Evolutionary conservation across 2,329 filamentous ascomycete species (phyloP), one percentile per base, ranked within the genome.

Genomic region (Exserohilum rostratum): DNA sequence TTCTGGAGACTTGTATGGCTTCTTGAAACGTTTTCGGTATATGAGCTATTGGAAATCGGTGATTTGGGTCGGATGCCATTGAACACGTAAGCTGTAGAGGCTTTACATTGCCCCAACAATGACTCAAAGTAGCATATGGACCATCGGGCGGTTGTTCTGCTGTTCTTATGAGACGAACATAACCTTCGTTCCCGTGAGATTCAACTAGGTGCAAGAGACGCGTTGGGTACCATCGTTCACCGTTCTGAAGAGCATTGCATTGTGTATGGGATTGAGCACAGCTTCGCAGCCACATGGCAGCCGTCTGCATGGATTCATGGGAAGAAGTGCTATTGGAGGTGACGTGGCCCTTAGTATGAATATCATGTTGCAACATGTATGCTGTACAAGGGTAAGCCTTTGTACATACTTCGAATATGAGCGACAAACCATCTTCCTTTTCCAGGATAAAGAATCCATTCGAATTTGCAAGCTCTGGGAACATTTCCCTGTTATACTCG

Each of bases 21-120:
- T 69, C 67, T 13, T 29, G 30, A n/a, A 66, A 65, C 4, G 58
- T 57, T 42, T 39, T 54, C 7, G 64, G 53, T 15, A 65, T 31
- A n/a, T 43, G 31, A 4, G 9, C 17, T 2, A 55, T 33, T n/a
- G 35, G 10, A 57, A 18, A 61, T 6, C 11, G 3, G 25, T 25
- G 5, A 34, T 33, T 17, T 33, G 38, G 11, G 9, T 39, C 17
- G 11, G 18, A 15, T 30, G 35, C 31, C 27, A 46, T 27, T 12
- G 42, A 37, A 20, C 9, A n/a, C 10, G 38, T 60, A 9, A 60
- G 49, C 31, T 56, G 35, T 2, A 47, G 13, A 31, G 39, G 49
- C 17, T 46, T 35, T 6, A 18, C n/a, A 18, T 17, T 13, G 11
- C 56, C 50, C 53, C 53, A 59, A 25, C 53, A 44, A 47, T 61